Conservation (phyloP, 108 stramenopile species). For the Seminavis robusta region DNA sequence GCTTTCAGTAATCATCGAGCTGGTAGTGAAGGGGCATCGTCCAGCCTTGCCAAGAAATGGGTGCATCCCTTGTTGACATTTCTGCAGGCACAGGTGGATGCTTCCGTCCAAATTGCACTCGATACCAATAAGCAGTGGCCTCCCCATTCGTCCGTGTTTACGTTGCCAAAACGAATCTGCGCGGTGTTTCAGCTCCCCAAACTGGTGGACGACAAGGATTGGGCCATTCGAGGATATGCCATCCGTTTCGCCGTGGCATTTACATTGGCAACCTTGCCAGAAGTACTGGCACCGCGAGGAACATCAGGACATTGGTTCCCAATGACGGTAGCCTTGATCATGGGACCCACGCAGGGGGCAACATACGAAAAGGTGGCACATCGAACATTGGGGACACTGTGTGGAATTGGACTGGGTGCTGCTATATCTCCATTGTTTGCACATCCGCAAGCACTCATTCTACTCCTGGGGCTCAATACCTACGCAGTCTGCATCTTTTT, state of each 20-base stretch:
- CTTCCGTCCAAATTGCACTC: neutral
- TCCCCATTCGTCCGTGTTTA: neutral
- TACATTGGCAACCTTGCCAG: neutral
- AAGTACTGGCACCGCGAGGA: too few relatives aligned
- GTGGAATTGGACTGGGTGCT: neutral
- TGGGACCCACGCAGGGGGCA: neutral
- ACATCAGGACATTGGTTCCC: conserved; percentile 4
- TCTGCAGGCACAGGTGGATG: neutral
- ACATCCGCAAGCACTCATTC: neutral
- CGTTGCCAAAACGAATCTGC: neutral
- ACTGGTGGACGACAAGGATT: neutral
- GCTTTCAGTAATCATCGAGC: neutral
- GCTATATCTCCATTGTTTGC: conserved; percentile 1
- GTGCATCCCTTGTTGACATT: neutral
- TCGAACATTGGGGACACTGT: neutral
- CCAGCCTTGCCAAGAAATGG: too few relatives aligned
- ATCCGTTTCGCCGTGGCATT: conserved; percentile 3
- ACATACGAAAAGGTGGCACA: conserved; percentile 9
- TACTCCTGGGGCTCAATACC: neutral
- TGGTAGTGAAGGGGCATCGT: too few relatives aligned
- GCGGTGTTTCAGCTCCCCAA: neutral
- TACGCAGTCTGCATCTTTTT: neutral
- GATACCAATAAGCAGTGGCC: neutral
- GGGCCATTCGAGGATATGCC: neutral
- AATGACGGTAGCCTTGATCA: conserved; percentile 3